These are phyloP conservation scores for Phytophthora cryptogea DNA, from an alignment of 352 stramenopile genomes.

Conservation along the genomic window DNA sequence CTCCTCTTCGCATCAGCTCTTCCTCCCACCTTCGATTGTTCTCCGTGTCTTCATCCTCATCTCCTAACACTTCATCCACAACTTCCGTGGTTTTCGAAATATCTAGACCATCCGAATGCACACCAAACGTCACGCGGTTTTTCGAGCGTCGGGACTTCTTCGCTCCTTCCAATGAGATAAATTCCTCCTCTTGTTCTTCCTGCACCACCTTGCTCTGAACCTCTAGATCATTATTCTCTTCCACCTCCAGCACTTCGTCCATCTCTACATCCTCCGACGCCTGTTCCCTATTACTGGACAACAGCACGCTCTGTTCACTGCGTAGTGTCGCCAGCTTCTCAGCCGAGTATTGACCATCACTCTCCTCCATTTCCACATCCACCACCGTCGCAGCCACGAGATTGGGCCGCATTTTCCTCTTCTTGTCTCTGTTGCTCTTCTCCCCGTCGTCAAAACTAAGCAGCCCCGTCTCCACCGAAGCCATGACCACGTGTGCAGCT, in stretches of 20 bases:
- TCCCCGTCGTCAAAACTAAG: slow-evolving; percentile 65
- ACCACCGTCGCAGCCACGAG: slow-evolving; percentile 34
- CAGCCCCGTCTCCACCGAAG: slow-evolving; percentile 16
- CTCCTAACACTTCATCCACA: slow-evolving; percentile 38
- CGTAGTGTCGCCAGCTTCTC: slow-evolving; percentile 63
- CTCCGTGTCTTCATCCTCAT: slow-evolving; percentile 50
- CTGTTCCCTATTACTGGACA: slow-evolving; percentile 22
- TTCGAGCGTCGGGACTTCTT: slow-evolving; percentile 47
- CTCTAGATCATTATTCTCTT: slow-evolving; percentile 25
- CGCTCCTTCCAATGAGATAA: slow-evolving; percentile 64
- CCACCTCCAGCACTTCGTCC: slow-evolving; percentile 25
- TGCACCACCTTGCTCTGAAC: slow-evolving; percentile 14
- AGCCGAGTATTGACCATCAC: slow-evolving; percentile 45
- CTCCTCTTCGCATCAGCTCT: slow-evolving; percentile 76
- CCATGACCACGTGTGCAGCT: background rate
- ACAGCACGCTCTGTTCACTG: slow-evolving; percentile 72
- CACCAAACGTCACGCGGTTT: slow-evolving; percentile 70
- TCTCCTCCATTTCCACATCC: slow-evolving; percentile 29
- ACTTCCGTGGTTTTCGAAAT: slow-evolving; percentile 52
- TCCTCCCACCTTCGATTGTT: slow-evolving; percentile 71
- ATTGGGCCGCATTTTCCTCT: slow-evolving; percentile 70
- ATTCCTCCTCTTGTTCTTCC: slow-evolving; percentile 53
- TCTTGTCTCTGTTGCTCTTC: slow-evolving; percentile 31
- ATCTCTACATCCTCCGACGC: slow-evolving; percentile 40
- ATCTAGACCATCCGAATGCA: slow-evolving; percentile 27